These are phyloP conservation scores for Heritiera fomes DNA, from an alignment of 345 rosid genomes.

Conservation along the genomic window DNA sequence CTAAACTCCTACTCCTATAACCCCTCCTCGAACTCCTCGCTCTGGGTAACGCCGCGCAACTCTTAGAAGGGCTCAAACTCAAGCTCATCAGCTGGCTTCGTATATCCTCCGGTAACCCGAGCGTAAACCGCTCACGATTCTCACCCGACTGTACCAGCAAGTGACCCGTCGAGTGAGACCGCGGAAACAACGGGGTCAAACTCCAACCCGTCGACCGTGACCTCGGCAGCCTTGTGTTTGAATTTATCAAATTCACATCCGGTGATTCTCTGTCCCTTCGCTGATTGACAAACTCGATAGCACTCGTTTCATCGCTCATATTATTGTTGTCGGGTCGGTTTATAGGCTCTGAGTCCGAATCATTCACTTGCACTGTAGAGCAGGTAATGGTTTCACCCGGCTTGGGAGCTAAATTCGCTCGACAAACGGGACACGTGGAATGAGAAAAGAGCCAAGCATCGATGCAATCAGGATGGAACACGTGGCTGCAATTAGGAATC, in stretches of 20 bases:
- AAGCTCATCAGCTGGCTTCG: conserved; percentile 45
- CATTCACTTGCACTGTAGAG: conserved; percentile 22
- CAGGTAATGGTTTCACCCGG: conserved; percentile 43
- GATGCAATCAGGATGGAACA: conserved; percentile 77
- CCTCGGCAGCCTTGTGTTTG: conserved; percentile 40
- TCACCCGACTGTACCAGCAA: conserved; percentile 51
- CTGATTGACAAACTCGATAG: conserved; percentile 12
- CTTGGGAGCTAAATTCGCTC: conserved; percentile 59
- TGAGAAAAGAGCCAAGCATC: conserved; percentile 73
- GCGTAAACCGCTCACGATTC: conserved; percentile 63
- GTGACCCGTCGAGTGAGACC: conserved; percentile 57
- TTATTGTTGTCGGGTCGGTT: conserved; percentile 21
- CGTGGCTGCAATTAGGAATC: conserved; percentile 83
- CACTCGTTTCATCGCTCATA: background rate
- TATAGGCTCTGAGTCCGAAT: conserved; percentile 29
- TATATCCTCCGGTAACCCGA: conserved; percentile 68
- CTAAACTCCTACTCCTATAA: conserved; percentile 49
- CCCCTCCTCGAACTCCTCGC: conserved; percentile 61
- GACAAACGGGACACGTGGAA: conserved; percentile 86
- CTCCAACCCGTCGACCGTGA: conserved; percentile 72
- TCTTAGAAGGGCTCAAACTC: conserved; percentile 37
- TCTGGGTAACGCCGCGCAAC: conserved; percentile 52
- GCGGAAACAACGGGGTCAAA: conserved; percentile 41
- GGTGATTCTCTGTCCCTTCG: conserved; percentile 25
- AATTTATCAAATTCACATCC: conserved; percentile 32